A percentile compares a stretch with the other conserved stretches of the same genome.
These are phyloP conservation scores for Xylariaceae sp. DNA, from an alignment of 2,329 filamentous ascomycete species.

Conservation along the genomic window DNA sequence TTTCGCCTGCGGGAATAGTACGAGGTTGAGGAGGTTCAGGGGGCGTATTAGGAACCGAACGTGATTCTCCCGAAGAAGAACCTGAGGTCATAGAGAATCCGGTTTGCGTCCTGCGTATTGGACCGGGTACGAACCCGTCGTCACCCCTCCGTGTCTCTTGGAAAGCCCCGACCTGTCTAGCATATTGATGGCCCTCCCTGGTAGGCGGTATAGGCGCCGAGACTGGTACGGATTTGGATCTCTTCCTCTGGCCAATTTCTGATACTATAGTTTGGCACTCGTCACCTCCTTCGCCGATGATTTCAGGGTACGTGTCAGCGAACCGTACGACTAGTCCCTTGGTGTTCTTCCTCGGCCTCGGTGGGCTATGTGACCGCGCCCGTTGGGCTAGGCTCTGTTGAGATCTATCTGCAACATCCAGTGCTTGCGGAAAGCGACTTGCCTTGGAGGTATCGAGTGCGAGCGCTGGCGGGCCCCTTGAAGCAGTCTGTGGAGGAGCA, in stretches of 20 bases:
- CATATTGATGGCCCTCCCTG: constrained; percentile 34
- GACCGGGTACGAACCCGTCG: constrained; percentile 55
- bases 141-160: constrained; percentile 35
- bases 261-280: constrained; percentile 73
- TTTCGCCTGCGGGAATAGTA: constrained; percentile 38
- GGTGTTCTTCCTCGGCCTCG: constrained; percentile 50
- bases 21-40: constrained; percentile 30
- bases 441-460: constrained; percentile 59
- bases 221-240: constrained; percentile 40
- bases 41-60: constrained; percentile 15
- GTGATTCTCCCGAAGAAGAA: constrained; percentile 20
- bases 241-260: constrained; percentile 68
- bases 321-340: constrained; percentile 76
- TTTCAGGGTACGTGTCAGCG: constrained; percentile 68
- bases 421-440: constrained; percentile 58
- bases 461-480: constrained; percentile 44
- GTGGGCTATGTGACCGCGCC: constrained; percentile 48
- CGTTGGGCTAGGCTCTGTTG: constrained; percentile 50
- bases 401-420: constrained; percentile 46
- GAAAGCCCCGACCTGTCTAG: constrained; percentile 28
- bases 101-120: constrained; percentile 61
- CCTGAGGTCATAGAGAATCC: constrained; percentile 48
- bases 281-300: constrained; percentile 92
- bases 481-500: constrained; percentile 37
- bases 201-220: constrained; percentile 38